phyloP scores from a whole-genome alignment of 2,329 filamentous ascomycete species.

The Fusarium decemcellulare region DNA sequence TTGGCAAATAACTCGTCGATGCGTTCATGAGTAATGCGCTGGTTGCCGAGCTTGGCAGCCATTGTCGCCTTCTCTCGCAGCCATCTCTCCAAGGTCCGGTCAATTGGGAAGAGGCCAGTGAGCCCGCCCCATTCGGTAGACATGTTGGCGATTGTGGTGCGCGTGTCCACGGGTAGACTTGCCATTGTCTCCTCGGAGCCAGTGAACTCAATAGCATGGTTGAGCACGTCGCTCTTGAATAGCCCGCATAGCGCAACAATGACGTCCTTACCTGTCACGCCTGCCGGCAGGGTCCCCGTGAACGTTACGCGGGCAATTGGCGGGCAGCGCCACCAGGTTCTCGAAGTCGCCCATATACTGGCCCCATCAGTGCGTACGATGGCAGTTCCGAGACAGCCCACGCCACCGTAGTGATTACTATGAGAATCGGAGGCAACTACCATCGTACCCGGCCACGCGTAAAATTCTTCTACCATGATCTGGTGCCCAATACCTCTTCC shows the following conservation, averaged over 20 bases:
- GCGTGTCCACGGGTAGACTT: constrained; percentile 78
- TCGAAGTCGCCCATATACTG: constrained; percentile 86
- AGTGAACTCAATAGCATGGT: constrained; percentile 89
- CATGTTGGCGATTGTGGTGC: constrained; percentile 83
- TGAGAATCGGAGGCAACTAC: constrained; percentile 84
- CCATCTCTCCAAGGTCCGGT: constrained; percentile 63
- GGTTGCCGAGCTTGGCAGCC: constrained; percentile 63
- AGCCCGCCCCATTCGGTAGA: constrained; percentile 84
- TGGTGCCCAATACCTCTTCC: constrained; percentile 89
- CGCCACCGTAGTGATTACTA: constrained; percentile 85
- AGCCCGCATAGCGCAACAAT: constrained; percentile 70
- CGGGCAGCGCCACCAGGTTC: constrained; percentile 79
- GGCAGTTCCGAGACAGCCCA: constrained; percentile 81
- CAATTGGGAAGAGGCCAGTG: constrained; percentile 18
- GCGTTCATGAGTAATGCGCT: constrained; percentile 75
- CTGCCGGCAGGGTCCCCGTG: constrained; percentile 78
- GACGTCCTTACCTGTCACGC: constrained; percentile 70
- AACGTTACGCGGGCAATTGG: constrained; percentile 84
- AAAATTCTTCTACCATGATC: constrained; percentile 66
- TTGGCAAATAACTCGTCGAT: constrained; percentile 79
- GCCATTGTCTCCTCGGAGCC: constrained; percentile 77
- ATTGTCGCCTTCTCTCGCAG: constrained; percentile 80
- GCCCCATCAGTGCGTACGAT: constrained; percentile 89
- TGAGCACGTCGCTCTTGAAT: constrained; percentile 87
- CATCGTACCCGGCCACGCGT: constrained; percentile 82